Conservation (phyloP, 371 early-diverging fungal genomes). For the Rhizopus sp. region DNA sequence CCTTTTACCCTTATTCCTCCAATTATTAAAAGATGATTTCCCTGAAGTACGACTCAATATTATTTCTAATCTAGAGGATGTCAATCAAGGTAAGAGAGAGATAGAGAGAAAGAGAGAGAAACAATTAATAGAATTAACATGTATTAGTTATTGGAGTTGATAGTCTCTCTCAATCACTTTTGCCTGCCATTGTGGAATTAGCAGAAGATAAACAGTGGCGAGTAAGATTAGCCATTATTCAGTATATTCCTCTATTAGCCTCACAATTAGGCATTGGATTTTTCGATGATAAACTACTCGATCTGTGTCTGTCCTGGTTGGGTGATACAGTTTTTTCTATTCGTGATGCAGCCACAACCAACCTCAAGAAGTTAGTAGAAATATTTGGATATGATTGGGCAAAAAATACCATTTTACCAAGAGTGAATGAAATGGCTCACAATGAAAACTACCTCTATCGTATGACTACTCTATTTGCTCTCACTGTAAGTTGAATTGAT, state of each 20-base stretch:
- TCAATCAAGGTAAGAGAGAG: slow-evolving; percentile 70
- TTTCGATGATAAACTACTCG: slow-evolving; percentile 94
- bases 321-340: slow-evolving; percentile 98
- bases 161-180: slow-evolving; percentile 91
- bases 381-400: slow-evolving; percentile 98
- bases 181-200: slow-evolving; percentile 97
- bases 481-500: slow-evolving; percentile 66
- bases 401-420: slow-evolving; percentile 87
- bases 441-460: slow-evolving; percentile 93
- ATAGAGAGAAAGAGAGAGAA: not conserved
- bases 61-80: slow-evolving; percentile 94
- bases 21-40: slow-evolving; percentile 94
- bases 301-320: slow-evolving; percentile 95
- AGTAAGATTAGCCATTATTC: slow-evolving; percentile 96
- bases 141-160: slow-evolving; percentile 92
- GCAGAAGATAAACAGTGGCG: slow-evolving; percentile 99
- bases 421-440: slow-evolving; percentile 84
- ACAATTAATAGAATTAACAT: not conserved
- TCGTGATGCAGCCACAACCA: slow-evolving; percentile 94
- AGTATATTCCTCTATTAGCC: slow-evolving; percentile 95
- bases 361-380: slow-evolving; percentile 89
- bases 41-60: slow-evolving; percentile 97
- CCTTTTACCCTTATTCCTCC: slow-evolving; percentile 92
- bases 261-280: slow-evolving; percentile 94
- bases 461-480: slow-evolving; percentile 95